Conservation (phyloP, 768 basidiomycete genomes). For the Neoboletus magnificus region DNA sequence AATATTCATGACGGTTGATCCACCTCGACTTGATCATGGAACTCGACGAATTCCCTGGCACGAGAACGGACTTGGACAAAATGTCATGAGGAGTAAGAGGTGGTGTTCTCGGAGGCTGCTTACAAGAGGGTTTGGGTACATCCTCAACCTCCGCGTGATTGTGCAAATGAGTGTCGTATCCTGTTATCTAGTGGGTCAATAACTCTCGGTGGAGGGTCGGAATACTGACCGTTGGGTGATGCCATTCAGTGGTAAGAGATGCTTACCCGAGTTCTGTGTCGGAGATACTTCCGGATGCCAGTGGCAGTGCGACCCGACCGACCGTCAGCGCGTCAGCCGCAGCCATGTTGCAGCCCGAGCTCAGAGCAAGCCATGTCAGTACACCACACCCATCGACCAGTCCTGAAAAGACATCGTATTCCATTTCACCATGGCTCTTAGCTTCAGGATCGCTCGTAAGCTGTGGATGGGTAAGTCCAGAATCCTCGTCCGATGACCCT, state of each 20-base stretch:
- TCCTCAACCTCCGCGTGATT: background rate
- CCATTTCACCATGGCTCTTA: slow-evolving; percentile 34
- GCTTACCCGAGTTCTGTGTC: background rate
- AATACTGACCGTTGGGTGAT: slow-evolving; percentile 9
- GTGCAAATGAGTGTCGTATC: background rate
- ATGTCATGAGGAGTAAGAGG: background rate
- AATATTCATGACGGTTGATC: background rate
- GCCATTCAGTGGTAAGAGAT: slow-evolving; percentile 6
- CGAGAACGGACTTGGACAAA: slow-evolving; percentile 33
- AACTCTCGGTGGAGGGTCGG: background rate
- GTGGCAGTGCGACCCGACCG: slow-evolving; percentile 10
- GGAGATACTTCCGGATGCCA: background rate
- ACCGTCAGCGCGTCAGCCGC: slow-evolving; percentile 9
- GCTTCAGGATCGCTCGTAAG: slow-evolving; percentile 44
- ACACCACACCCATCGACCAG: background rate
- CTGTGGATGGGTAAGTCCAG: slow-evolving; percentile 34
- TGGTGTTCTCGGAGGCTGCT: slow-evolving; percentile 2
- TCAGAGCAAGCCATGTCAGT: background rate
- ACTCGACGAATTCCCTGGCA: slow-evolving; percentile 71
- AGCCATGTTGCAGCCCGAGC: background rate
- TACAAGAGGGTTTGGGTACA: slow-evolving; percentile 9
- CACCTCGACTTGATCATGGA: slow-evolving; percentile 92
- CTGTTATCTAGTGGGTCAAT: background rate
- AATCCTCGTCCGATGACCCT: background rate
- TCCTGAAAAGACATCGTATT: background rate